A percentile compares a stretch with the other conserved stretches of the same genome.
These are phyloP conservation scores for Herpetospermum pedunculosum DNA, from an alignment of 306 rosid species.

Conservation along the genomic window DNA sequence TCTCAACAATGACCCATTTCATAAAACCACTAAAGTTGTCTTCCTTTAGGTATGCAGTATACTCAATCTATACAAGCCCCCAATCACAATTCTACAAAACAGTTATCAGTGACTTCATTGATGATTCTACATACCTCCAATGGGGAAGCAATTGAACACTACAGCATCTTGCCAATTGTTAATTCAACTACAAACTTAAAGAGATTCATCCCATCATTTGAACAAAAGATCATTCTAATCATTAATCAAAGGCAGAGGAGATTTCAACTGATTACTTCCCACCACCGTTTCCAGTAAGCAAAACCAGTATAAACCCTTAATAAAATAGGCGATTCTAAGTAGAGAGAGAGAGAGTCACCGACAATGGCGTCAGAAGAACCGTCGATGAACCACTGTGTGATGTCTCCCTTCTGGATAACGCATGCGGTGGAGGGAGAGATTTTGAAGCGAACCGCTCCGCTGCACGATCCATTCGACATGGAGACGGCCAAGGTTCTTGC, in stretches of 20 bases:
- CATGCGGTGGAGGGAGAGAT: constrained; percentile 40
- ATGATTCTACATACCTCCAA: neutral
- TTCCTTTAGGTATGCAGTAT: too few species aligned
- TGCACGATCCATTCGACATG: constrained; percentile 16
- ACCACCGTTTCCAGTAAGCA: neutral
- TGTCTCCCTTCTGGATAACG: constrained; percentile 75
- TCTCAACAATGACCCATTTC: too few species aligned
- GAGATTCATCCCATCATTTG: neutral
- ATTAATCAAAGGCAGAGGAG: neutral
- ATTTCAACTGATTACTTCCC: neutral
- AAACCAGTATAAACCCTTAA: neutral
- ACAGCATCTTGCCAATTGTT: neutral
- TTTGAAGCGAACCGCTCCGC: constrained; percentile 43
- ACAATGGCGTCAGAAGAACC: constrained; percentile 78
- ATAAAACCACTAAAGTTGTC: too few species aligned
- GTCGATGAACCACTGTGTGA: constrained; percentile 73
- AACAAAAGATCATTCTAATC: neutral
- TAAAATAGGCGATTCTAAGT: neutral
- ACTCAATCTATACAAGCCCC: too few species aligned
- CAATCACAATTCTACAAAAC: neutral
- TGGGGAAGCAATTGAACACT: neutral
- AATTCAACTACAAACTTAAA: neutral
- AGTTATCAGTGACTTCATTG: neutral
- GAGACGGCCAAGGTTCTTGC: constrained; percentile 14
- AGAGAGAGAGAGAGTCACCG: constrained; percentile 14